Conservation (phyloP, 371 early-diverging fungal genomes). For the Circinella umbellata region DNA sequence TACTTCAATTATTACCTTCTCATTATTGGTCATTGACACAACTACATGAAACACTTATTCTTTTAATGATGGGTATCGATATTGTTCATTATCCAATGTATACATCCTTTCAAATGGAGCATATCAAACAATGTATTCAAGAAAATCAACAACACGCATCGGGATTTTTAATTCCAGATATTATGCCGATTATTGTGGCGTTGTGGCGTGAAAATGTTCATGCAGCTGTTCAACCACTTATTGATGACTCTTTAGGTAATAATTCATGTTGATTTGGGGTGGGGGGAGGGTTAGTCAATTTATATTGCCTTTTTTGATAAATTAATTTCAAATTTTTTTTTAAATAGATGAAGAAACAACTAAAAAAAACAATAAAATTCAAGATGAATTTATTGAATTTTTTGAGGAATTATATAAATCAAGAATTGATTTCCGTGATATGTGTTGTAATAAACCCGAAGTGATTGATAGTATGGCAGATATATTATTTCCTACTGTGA, state of each 20-base stretch:
- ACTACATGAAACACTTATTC: slow-evolving; percentile 61
- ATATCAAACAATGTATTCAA: slow-evolving; percentile 26
- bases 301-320: too few species aligned
- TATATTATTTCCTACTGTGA: slow-evolving; percentile 61
- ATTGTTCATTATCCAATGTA: slow-evolving; percentile 57
- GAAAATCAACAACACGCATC: slow-evolving; percentile 8
- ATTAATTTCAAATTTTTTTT: too few species aligned
- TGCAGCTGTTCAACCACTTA: background rate
- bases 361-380: slow-evolving; percentile 1
- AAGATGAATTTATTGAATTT: slow-evolving; percentile 60
- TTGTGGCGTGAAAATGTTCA: slow-evolving; percentile 33
- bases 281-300: too few species aligned
- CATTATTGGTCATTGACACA: slow-evolving; percentile 67
- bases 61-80: slow-evolving; percentile 67
- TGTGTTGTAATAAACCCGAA: slow-evolving; percentile 56
- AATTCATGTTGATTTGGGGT: background rate
- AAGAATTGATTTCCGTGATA: slow-evolving; percentile 61
- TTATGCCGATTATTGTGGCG: slow-evolving; percentile 33
- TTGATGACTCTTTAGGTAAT: background rate
- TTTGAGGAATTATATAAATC: slow-evolving; percentile 59
- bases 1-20: slow-evolving; percentile 55
- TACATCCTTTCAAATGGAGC: slow-evolving; percentile 51
- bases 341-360: background rate
- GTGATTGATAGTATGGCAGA: slow-evolving; percentile 58
- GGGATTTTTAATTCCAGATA: slow-evolving; percentile 36